A percentile compares a stretch with the other conserved stretches of the same genome.
phyloP scores from a whole-genome alignment of 352 stramenopile genomes.

The Phytopythium kandeliae region DNA sequence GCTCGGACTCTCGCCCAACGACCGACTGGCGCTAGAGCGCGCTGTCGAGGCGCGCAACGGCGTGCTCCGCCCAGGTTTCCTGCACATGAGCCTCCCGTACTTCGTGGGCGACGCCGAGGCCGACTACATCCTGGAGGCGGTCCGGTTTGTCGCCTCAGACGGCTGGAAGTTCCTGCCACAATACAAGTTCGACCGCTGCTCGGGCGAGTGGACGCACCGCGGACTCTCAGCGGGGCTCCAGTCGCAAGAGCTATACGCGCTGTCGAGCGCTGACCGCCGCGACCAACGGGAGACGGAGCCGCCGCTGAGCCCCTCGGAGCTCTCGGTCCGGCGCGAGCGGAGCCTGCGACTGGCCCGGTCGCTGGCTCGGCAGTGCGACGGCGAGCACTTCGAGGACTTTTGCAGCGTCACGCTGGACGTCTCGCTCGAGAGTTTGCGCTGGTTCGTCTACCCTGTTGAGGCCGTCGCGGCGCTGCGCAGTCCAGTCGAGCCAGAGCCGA shows the following conservation, averaged over 20 bases:
- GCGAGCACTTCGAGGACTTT: neutral
- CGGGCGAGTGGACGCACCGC: conserved; percentile 87
- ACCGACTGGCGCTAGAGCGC: conserved; percentile 67
- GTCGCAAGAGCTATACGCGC: neutral
- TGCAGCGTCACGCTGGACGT: conserved; percentile 14
- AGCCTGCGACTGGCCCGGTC: conserved; percentile 1
- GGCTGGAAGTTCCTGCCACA: conserved; percentile 92
- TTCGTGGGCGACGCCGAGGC: conserved; percentile 76
- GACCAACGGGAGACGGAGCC: neutral
- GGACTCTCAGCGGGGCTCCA: neutral
- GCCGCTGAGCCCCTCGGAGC: neutral
- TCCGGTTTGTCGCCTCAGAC: conserved; percentile 91
- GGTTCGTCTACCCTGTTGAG: conserved; percentile 44
- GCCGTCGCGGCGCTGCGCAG: conserved; percentile 82
- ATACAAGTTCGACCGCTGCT: conserved; percentile 94
- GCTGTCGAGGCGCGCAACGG: conserved; percentile 89
- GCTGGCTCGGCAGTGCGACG: neutral
- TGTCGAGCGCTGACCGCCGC: neutral
- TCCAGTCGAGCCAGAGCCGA: conserved; percentile 57
- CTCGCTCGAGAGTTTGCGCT: conserved; percentile 31
- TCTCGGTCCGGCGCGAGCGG: neutral
- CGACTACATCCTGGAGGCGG: conserved; percentile 91
- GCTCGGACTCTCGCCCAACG: conserved; percentile 80
- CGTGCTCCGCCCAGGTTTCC: conserved; percentile 93
- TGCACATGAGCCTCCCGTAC: conserved; percentile 91